A percentile compares a stretch with the other conserved stretches of the same genome.
Evolutionary conservation across 768 basidiomycete species (phyloP).

Genomic region (Terana coerulea): DNA sequence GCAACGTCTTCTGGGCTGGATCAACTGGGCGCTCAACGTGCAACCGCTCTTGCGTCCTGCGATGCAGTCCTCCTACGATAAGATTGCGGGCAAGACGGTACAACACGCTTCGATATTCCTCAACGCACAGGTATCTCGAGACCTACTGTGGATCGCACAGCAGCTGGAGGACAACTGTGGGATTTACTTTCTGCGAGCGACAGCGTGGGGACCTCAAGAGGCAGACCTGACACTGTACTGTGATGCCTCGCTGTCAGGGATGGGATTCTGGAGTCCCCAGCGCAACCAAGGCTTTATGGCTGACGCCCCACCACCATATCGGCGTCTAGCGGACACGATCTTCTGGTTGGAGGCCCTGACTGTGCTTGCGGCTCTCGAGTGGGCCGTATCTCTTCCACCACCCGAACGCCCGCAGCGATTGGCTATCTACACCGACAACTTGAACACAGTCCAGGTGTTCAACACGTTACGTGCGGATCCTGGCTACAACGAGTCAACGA

Average conservation of each 20-base stretch:
- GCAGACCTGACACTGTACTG: constrained; percentile 15
- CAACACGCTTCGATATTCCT: constrained; percentile 20
- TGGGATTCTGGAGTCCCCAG: constrained; percentile 20
- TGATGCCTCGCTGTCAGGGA: constrained; percentile 21
- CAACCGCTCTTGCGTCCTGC: constrained; percentile 28
- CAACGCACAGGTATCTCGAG: constrained; percentile 24
- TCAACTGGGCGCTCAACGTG: constrained; percentile 40
- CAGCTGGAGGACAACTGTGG: constrained; percentile 22
- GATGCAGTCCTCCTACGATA: constrained; percentile 28
- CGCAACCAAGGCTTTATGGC: constrained; percentile 1
- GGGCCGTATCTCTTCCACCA: not conserved
- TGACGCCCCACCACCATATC: not conserved
- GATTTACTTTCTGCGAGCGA: constrained; percentile 8
- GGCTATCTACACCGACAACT: constrained; percentile 22
- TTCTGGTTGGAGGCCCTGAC: constrained; percentile 14
- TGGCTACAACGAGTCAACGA: constrained; percentile 18
- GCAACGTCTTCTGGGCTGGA: constrained; percentile 28
- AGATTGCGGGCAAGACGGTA: constrained; percentile 25
- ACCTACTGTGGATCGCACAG: constrained; percentile 31
- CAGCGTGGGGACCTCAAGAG: not conserved
- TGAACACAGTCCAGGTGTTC: constrained; percentile 25
- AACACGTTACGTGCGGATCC: constrained; percentile 15
- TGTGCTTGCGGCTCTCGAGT: constrained; percentile 1
- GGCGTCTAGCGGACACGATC: not conserved
- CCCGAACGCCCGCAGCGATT: constrained; percentile 10